These are phyloP conservation scores for Detonula confervacea DNA, from an alignment of 352 stramenopile genomes.

Conservation along the genomic window DNA sequence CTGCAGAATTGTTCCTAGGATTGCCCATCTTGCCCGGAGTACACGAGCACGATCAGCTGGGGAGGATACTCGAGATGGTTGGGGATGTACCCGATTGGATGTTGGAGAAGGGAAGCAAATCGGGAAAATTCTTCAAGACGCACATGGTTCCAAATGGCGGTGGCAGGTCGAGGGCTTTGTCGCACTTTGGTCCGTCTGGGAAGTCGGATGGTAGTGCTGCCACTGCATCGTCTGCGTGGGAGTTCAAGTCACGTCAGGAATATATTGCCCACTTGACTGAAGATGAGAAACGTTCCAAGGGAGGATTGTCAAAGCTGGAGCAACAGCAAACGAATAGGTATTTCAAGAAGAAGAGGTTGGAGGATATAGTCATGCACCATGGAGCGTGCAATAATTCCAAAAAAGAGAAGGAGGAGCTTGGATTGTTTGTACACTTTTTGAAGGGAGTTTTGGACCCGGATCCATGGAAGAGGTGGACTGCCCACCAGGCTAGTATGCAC, in stretches of 20 bases:
- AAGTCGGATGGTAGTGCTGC: too few relatives aligned
- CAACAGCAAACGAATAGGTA: slow-evolving; percentile 81
- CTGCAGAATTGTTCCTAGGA: slow-evolving; percentile 94
- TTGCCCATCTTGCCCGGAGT: slow-evolving; percentile 95
- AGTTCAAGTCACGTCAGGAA: slow-evolving; percentile 73
- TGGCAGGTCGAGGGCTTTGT: too few relatives aligned
- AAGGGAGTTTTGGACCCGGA: slow-evolving; percentile 79
- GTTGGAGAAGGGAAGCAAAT: slow-evolving; percentile 80
- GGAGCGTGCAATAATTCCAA: slow-evolving; percentile 44
- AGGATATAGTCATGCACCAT: slow-evolving; percentile 80
- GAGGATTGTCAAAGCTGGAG: slow-evolving; percentile 70
- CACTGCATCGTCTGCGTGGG: slow-evolving; percentile 47
- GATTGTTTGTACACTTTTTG: slow-evolving; percentile 81
- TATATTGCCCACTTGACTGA: slow-evolving; percentile 74
- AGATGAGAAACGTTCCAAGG: slow-evolving; percentile 74
- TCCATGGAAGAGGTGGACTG: slow-evolving; percentile 81
- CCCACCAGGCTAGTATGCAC: slow-evolving; percentile 72
- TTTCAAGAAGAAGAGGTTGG: slow-evolving; percentile 75
- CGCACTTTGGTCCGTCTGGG: too few relatives aligned
- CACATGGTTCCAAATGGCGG: too few relatives aligned
- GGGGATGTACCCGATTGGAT: slow-evolving; percentile 86
- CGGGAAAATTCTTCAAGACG: slow-evolving; percentile 70
- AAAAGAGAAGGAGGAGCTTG: slow-evolving; percentile 65
- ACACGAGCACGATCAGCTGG: slow-evolving; percentile 94
- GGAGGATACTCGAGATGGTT: slow-evolving; percentile 88